Percentiles rank a stretch among this genome's conserved stretches.
phyloP scores from a whole-genome alignment of 371 early-diverging fungal genomes.

The Lichtheimia ornata region DNA sequence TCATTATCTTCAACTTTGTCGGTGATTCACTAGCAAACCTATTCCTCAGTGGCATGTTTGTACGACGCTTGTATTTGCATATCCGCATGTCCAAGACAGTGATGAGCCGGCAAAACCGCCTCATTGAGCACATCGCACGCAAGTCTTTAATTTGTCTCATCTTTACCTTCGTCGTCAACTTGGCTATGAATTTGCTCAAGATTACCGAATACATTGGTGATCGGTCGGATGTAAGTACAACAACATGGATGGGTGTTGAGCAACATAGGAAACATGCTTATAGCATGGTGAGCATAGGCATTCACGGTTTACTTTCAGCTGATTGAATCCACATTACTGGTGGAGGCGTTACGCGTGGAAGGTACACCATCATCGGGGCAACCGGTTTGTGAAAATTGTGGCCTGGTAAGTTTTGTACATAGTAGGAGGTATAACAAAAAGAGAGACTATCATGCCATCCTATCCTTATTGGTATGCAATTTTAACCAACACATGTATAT shows the following conservation, averaged over 20 bases:
- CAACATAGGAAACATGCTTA: not conserved
- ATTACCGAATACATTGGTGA: conserved; percentile 37
- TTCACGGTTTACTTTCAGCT: conserved; percentile 45
- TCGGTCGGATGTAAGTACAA: conserved; percentile 39
- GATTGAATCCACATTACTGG: conserved; percentile 44
- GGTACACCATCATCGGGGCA: conserved; percentile 16
- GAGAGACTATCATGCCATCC: no score
- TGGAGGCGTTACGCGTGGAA: conserved; percentile 46
- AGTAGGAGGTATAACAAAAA: no score
- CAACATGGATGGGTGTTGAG: not conserved
- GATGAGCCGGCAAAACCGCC: conserved; percentile 36
- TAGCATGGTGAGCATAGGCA: conserved; percentile 16
- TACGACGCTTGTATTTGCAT: conserved; percentile 44
- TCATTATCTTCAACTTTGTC: conserved; percentile 47
- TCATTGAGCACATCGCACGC: conserved; percentile 48
- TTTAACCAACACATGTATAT: no score
- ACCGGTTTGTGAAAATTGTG: conserved; percentile 43
- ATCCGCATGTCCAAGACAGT: conserved; percentile 28
- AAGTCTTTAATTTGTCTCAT: conserved; percentile 44
- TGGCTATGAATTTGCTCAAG: conserved; percentile 46
- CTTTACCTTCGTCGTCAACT: conserved; percentile 39
- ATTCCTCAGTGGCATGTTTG: conserved; percentile 53
- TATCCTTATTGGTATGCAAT: no score
- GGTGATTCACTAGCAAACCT: conserved; percentile 40
- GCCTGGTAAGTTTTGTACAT: conserved; percentile 26